These are phyloP conservation scores for Pyrenochaeta sp. DNA, from an alignment of 2,329 filamentous ascomycete species.

Conservation along the genomic window DNA sequence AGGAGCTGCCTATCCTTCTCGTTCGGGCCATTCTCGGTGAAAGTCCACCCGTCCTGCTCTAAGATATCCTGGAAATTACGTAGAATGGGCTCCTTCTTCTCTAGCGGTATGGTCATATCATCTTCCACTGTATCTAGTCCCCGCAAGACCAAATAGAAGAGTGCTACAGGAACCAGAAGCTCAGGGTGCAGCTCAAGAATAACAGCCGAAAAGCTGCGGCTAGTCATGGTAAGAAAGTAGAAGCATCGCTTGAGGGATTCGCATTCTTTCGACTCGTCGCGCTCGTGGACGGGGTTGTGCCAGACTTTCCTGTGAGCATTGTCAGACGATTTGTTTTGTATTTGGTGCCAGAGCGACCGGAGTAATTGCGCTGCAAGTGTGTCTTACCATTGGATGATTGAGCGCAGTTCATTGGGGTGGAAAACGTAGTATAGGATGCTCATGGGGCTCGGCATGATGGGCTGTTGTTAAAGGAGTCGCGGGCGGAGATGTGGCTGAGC, in stretches of 20 bases:
- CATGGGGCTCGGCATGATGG: slow-evolving; percentile 50
- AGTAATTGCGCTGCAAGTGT: neutral
- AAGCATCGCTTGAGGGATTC: slow-evolving; percentile 83
- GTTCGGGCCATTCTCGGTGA: slow-evolving; percentile 81
- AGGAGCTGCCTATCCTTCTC: slow-evolving; percentile 95
- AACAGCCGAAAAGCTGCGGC: slow-evolving; percentile 90
- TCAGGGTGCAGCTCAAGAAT: slow-evolving; percentile 97
- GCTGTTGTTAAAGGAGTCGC: slow-evolving; percentile 22
- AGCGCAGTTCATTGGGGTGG: slow-evolving; percentile 79
- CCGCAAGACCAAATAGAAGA: slow-evolving; percentile 93
- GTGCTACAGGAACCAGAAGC: slow-evolving; percentile 83
- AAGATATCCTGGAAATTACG: slow-evolving; percentile 82
- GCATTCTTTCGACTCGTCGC: slow-evolving; percentile 78
- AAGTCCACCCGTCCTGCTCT: slow-evolving; percentile 89
- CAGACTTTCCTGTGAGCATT: slow-evolving; percentile 80
- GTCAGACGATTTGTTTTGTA: slow-evolving; percentile 13
- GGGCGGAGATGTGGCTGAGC: slow-evolving; percentile 10
- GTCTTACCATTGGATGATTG: slow-evolving; percentile 88
- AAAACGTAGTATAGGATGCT: slow-evolving; percentile 74
- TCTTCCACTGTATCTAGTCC: slow-evolving; percentile 98
- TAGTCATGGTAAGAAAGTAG: slow-evolving; percentile 83
- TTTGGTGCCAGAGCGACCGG: neutral
- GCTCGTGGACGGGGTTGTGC: slow-evolving; percentile 92
- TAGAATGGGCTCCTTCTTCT: slow-evolving; percentile 84
- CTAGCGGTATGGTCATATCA: slow-evolving; percentile 89